Evolutionary conservation across 1,139 yeast species (phyloP).

Genomic region (Nakaseomyces uthaithaninus): DNA sequence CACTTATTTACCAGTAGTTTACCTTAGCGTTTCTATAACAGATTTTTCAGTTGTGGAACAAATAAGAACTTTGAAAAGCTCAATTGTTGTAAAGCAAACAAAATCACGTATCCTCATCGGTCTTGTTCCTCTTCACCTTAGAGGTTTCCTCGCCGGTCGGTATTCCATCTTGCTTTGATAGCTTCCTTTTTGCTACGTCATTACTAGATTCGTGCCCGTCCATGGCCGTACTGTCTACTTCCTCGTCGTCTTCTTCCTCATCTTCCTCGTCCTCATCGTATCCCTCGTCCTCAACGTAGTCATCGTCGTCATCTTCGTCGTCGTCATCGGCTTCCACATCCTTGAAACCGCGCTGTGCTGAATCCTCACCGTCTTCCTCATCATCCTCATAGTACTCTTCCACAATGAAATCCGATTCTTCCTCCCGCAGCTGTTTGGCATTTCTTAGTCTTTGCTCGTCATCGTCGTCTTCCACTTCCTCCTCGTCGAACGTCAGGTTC

Average conservation of each 20-base stretch:
- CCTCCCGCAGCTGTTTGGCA: slow-evolving; percentile 8
- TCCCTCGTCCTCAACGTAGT: slow-evolving; percentile 12
- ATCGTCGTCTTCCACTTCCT: slow-evolving; percentile 22
- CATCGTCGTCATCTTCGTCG: slow-evolving; percentile 16
- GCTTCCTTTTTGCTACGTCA: slow-evolving; percentile 10
- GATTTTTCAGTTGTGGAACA: too few species aligned
- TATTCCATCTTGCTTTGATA: neutral
- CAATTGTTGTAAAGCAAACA: too few species aligned
- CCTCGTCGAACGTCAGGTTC: slow-evolving; percentile 28
- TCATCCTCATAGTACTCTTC: slow-evolving; percentile 26
- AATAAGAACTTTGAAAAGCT: too few species aligned
- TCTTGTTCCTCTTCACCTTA: slow-evolving; percentile 19
- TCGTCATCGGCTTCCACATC: slow-evolving; percentile 5
- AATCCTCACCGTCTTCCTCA: slow-evolving; percentile 13
- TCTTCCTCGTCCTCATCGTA: slow-evolving; percentile 17
- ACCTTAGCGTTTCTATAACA: too few species aligned
- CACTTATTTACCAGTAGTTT: too few species aligned
- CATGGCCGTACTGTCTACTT: slow-evolving; percentile 16
- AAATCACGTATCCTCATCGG: slow-evolving; percentile 16
- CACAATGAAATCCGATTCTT: slow-evolving; percentile 16
- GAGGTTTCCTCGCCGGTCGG: slow-evolving; percentile 11
- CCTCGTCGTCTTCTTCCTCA: slow-evolving; percentile 17
- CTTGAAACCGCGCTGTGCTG: neutral
- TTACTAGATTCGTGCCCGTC: slow-evolving; percentile 13
- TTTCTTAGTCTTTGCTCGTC: slow-evolving; percentile 11